Evolutionary conservation across 257 asterid genomes (phyloP).

Genomic region (Leptodermis oblonga): DNA sequence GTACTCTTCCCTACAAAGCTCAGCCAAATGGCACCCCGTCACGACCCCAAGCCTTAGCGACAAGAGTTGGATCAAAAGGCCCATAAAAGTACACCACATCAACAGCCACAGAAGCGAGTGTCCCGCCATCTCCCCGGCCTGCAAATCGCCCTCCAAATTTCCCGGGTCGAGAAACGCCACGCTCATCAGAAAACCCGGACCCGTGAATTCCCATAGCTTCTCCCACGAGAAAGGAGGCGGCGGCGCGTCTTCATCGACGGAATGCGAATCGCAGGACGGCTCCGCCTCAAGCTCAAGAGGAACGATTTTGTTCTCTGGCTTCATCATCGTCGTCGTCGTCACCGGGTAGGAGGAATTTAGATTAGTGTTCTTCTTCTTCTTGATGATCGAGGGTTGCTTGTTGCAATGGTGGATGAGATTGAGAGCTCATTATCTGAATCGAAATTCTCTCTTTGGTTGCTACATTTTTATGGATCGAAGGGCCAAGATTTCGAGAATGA

Average conservation of each 20-base stretch:
- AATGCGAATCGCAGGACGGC: background rate
- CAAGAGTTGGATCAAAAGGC: slow-evolving; percentile 70
- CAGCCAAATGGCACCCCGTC: slow-evolving; percentile 88
- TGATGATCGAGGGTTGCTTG: background rate
- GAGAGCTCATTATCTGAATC: background rate
- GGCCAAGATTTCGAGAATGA: no score
- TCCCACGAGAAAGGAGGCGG: slow-evolving; percentile 74
- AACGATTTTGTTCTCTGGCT: slow-evolving; percentile 22
- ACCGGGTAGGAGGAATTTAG: slow-evolving; percentile 20
- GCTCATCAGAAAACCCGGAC: slow-evolving; percentile 91
- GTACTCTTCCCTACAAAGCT: slow-evolving; percentile 84
- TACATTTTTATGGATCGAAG: no score
- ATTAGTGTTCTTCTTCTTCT: slow-evolving; percentile 21
- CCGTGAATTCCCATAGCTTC: slow-evolving; percentile 77
- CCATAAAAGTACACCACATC: slow-evolving; percentile 89
- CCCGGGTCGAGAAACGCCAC: slow-evolving; percentile 92
- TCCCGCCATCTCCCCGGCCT: slow-evolving; percentile 92
- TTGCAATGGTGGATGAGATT: slow-evolving; percentile 11
- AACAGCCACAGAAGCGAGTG: slow-evolving; percentile 77
- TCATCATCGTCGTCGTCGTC: slow-evolving; percentile 13
- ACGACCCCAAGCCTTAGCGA: slow-evolving; percentile 78
- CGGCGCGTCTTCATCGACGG: slow-evolving; percentile 25
- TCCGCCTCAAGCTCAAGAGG: slow-evolving; percentile 41
- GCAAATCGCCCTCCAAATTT: slow-evolving; percentile 87
- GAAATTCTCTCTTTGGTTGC: background rate